Conservation (phyloP, 495 filamentous ascomycete species). For the Amniculicola lignicola region DNA sequence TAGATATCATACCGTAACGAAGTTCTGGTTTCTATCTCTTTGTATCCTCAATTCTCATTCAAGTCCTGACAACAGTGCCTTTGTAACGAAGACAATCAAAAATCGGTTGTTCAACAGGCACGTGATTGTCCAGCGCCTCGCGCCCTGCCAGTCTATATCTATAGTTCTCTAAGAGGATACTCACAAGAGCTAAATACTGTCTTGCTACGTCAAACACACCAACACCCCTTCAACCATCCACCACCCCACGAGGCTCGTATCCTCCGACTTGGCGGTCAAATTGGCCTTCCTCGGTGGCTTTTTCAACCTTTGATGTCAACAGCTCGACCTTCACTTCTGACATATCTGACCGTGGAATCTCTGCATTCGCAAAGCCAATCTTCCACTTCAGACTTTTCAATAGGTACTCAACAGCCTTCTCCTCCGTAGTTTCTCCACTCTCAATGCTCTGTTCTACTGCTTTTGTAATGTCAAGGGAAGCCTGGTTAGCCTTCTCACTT, state of each 20-base stretch:
- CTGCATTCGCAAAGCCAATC: background rate
- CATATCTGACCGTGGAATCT: constrained; percentile 2
- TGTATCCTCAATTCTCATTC: too few relatives aligned
- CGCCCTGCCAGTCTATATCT: too few relatives aligned
- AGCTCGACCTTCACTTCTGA: background rate
- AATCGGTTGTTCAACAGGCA: too few relatives aligned
- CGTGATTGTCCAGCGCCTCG: too few relatives aligned
- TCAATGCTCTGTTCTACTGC: background rate
- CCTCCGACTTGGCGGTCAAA: constrained; percentile 3
- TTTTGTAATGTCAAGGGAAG: background rate
- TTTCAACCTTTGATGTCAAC: background rate
- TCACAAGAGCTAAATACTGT: too few relatives aligned
- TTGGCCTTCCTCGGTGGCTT: background rate
- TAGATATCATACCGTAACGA: too few relatives aligned
- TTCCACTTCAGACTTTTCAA: constrained; percentile 2
- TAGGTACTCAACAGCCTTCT: constrained; percentile 1
- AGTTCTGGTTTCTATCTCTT: too few relatives aligned
- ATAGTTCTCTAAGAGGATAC: too few relatives aligned
- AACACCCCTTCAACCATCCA: background rate
- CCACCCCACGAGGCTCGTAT: background rate
- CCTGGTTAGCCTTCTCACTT: background rate
- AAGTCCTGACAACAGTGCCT: too few relatives aligned
- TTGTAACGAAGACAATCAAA: too few relatives aligned
- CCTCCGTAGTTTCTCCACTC: background rate
- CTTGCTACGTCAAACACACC: too few relatives aligned